phyloP scores from a whole-genome alignment of 129 eudicot genomes.

The Flaveria trinervia region DNA sequence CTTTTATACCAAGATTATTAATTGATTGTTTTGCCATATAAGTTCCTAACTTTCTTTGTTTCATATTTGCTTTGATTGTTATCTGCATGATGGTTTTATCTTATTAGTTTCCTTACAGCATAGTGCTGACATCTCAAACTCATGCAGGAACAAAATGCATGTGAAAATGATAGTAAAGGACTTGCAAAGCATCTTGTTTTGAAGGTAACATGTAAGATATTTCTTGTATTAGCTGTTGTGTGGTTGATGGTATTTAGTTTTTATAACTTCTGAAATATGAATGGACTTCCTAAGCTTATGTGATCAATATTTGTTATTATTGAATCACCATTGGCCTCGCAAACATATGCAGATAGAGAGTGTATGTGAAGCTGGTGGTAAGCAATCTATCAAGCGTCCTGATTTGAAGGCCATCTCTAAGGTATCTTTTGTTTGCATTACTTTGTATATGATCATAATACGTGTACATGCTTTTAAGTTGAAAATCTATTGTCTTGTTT shows the following conservation, averaged over 20 bases:
- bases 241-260: conserved; percentile 5
- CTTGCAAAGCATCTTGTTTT: conserved; percentile 18
- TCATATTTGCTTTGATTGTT: neutral
- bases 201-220: conserved; percentile 24
- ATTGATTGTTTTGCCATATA: neutral
- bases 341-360: conserved; percentile 29
- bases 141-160: conserved; percentile 22
- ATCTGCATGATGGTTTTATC: neutral
- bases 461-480: neutral
- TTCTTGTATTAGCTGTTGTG: neutral
- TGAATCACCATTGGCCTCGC: conserved; percentile 15
- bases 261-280: neutral
- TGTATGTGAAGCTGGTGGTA: conserved; percentile 7
- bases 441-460: neutral
- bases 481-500: neutral
- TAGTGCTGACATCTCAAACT: conserved; percentile 15
- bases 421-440: conserved; percentile 27
- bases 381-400: conserved; percentile 25
- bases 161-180: conserved; percentile 5
- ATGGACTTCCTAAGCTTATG: neutral
- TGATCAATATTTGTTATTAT: conserved; percentile 7
- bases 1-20: too few species aligned
- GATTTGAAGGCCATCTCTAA: conserved; percentile 47
- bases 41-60: neutral
- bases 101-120: neutral